These are phyloP conservation scores for Nannochloris sp. DNA, from an alignment of 139 green algal genomes.

Conservation along the genomic window DNA sequence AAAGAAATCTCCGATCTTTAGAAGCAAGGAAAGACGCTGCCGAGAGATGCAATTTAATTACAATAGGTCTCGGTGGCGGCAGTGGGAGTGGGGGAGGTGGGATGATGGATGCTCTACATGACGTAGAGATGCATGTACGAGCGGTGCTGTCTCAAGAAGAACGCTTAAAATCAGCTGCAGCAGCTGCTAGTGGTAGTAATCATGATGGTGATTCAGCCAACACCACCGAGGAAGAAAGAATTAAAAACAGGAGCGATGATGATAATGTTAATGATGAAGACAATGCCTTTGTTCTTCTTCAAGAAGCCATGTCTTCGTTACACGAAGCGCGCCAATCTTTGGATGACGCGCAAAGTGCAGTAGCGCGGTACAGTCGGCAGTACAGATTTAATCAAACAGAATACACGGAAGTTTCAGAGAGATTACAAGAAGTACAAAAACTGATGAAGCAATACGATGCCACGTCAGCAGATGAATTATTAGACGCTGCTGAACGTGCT, in stretches of 20 bases:
- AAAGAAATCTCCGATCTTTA: constrained; percentile 29
- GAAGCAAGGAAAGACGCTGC: constrained; percentile 29
- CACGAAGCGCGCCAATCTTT: constrained; percentile 23
- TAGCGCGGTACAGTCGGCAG: constrained; percentile 20
- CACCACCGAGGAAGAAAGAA: constrained; percentile 6
- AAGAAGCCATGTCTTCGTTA: constrained; percentile 17
- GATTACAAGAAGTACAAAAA: constrained; percentile 29
- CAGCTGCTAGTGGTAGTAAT: background rate
- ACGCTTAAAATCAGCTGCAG: constrained; percentile 5
- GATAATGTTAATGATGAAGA: constrained; percentile 13
- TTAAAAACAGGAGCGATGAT: no score
- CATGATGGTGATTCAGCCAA: constrained; percentile 15
- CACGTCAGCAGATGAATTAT: constrained; percentile 37
- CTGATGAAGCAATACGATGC: constrained; percentile 40
- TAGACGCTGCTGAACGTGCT: constrained; percentile 28
- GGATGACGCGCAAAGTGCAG: constrained; percentile 20
- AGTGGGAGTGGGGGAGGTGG: constrained; percentile 2
- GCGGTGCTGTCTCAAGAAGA: constrained; percentile 30
- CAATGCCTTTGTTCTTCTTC: constrained; percentile 23
- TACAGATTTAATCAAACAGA: constrained; percentile 41
- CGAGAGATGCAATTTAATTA: constrained; percentile 31
- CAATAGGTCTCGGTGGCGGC: constrained; percentile 1
- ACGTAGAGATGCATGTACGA: constrained; percentile 31
- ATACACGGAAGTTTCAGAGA: constrained; percentile 26
- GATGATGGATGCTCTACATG: constrained; percentile 24